phyloP scores from a whole-genome alignment of 2,329 filamentous ascomycete genomes.

The Fusarium chlamydosporum region DNA sequence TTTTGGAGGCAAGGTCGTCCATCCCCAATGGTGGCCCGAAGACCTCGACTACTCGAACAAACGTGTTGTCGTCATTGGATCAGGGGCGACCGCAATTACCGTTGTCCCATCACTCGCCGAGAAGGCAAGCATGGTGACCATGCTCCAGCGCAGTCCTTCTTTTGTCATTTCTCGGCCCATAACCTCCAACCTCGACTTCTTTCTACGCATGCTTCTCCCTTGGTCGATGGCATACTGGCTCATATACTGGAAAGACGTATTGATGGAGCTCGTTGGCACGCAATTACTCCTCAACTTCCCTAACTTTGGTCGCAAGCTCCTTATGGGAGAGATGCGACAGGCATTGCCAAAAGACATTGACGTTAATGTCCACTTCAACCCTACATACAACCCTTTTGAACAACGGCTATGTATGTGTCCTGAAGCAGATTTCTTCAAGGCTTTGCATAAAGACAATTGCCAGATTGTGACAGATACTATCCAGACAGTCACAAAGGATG shows the following conservation, averaged over 20 bases:
- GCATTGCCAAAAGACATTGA: slow-evolving; percentile 68
- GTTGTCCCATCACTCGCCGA: slow-evolving; percentile 78
- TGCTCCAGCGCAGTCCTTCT: slow-evolving; percentile 83
- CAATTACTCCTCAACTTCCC: slow-evolving; percentile 51
- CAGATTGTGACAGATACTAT: slow-evolving; percentile 68
- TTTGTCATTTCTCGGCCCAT: slow-evolving; percentile 73
- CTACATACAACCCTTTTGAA: slow-evolving; percentile 76
- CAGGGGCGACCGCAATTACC: slow-evolving; percentile 84
- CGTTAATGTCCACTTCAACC: slow-evolving; percentile 74
- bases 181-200: slow-evolving; percentile 54
- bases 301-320: slow-evolving; percentile 48
- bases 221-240: slow-evolving; percentile 61
- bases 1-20: slow-evolving; percentile 75
- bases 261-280: slow-evolving; percentile 62
- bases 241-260: slow-evolving; percentile 64
- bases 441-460: slow-evolving; percentile 61
- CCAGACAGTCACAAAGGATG: slow-evolving; percentile 62
- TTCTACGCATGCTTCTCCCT: slow-evolving; percentile 63
- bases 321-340: slow-evolving; percentile 60
- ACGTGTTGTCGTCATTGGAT: slow-evolving; percentile 79
- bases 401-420: slow-evolving; percentile 80
- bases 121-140: slow-evolving; percentile 76
- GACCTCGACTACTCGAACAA: slow-evolving; percentile 76
- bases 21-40: slow-evolving; percentile 84
- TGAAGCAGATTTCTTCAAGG: slow-evolving; percentile 69